Conservation (phyloP, 2,329 filamentous ascomycete genomes). For the Pseudogymnoascus pannorum region DNA sequence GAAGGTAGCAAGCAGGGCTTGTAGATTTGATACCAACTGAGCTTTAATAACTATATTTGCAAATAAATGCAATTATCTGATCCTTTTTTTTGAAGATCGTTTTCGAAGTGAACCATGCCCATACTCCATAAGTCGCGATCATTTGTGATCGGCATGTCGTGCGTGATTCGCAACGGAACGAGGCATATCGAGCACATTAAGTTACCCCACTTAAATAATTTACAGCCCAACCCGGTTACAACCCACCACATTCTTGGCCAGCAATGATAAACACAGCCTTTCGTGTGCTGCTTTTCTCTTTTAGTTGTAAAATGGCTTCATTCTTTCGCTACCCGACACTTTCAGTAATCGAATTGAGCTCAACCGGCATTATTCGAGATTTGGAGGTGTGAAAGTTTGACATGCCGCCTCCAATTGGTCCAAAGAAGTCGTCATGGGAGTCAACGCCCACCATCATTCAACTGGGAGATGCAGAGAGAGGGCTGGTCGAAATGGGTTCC, state of each 20-base stretch:
- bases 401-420: background rate
- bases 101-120: background rate
- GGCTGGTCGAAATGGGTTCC: background rate
- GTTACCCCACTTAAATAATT: background rate
- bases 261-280: background rate
- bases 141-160: background rate
- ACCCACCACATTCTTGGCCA: background rate
- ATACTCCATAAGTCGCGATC: background rate
- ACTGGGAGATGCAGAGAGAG: background rate
- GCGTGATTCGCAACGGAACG: background rate
- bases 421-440: background rate
- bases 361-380: background rate
- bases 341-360: background rate
- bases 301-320: background rate
- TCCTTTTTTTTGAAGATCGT: background rate
- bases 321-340: background rate
- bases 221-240: conserved; percentile 1
- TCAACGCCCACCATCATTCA: background rate
- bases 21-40: background rate
- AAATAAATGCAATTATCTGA: background rate
- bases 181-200: conserved; percentile 6
- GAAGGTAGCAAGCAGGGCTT: background rate
- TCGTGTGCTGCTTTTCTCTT: background rate
- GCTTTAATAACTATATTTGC: background rate
- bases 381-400: background rate